A percentile compares a stretch with the other conserved stretches of the same genome.
Conservation (phyloP, 495 filamentous ascomycete species). For the Darksidea phi region DNA sequence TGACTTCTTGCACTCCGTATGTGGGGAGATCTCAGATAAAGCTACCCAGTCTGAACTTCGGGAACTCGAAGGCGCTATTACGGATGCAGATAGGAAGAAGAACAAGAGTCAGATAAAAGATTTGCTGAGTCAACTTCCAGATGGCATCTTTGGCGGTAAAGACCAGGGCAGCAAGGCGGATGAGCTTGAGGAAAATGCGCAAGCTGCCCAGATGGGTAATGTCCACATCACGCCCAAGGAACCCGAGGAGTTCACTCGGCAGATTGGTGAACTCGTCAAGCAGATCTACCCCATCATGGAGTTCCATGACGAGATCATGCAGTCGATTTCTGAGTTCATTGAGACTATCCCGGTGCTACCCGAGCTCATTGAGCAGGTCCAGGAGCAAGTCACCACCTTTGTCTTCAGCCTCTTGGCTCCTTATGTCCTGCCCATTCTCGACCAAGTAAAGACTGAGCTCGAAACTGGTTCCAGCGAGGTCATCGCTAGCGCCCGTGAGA, state of each 20-base stretch:
- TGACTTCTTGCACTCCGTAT: slow-evolving; percentile 81
- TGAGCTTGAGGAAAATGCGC: slow-evolving; percentile 49
- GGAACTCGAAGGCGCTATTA: slow-evolving; percentile 73
- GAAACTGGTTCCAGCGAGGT: slow-evolving; percentile 81
- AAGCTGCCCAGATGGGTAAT: slow-evolving; percentile 63
- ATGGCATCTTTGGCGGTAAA: slow-evolving; percentile 68
- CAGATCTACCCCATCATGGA: slow-evolving; percentile 83
- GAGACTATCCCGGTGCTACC: slow-evolving; percentile 78
- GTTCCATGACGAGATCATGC: slow-evolving; percentile 84
- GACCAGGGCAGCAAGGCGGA: slow-evolving; percentile 68
- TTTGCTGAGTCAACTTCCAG: slow-evolving; percentile 73
- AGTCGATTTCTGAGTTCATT: slow-evolving; percentile 70
- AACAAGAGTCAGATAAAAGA: slow-evolving; percentile 68
- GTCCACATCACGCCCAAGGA: slow-evolving; percentile 66
- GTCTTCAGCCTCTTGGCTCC: slow-evolving; percentile 84
- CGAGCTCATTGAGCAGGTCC: slow-evolving; percentile 73
- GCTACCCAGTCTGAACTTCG: slow-evolving; percentile 82
- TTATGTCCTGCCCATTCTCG: slow-evolving; percentile 79
- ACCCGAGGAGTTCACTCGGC: slow-evolving; percentile 70
- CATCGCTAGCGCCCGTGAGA: slow-evolving; percentile 72
- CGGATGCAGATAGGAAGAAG: slow-evolving; percentile 53
- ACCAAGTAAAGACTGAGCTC: slow-evolving; percentile 80
- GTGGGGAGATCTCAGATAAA: slow-evolving; percentile 86
- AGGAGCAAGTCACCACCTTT: slow-evolving; percentile 70
- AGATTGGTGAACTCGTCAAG: slow-evolving; percentile 63